phyloP scores from a whole-genome alignment of 768 basidiomycete species.

The Naganishia friedmannii region DNA sequence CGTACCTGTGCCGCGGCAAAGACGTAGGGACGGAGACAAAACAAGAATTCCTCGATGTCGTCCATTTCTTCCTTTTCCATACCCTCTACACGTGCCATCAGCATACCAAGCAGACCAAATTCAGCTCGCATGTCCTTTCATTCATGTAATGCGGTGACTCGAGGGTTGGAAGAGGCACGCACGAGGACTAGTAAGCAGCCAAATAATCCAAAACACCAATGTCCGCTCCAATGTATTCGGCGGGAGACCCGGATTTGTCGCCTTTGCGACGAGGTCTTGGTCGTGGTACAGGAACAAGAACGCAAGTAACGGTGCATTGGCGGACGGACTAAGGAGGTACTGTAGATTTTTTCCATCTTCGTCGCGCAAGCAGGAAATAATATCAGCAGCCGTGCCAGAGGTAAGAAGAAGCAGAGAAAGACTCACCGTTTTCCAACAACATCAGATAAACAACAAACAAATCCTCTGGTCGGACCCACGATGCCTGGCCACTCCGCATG shows the following conservation, averaged over 20 bases:
- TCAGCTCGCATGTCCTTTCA: background rate
- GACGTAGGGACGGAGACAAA: slow-evolving; percentile 54
- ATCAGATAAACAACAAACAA: slow-evolving; percentile 49
- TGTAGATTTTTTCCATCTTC: slow-evolving; percentile 48
- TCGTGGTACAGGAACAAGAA: slow-evolving; percentile 46
- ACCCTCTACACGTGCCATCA: slow-evolving; percentile 38
- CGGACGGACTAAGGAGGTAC: slow-evolving; percentile 39
- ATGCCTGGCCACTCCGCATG: slow-evolving; percentile 32
- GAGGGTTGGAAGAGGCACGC: slow-evolving; percentile 1
- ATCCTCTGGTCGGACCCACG: slow-evolving; percentile 37
- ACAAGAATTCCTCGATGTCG: slow-evolving; percentile 54
- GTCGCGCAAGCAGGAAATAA: background rate
- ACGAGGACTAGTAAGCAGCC: slow-evolving; percentile 40
- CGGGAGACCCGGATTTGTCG: slow-evolving; percentile 51
- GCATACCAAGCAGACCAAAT: too few species aligned
- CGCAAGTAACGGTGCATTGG: slow-evolving; percentile 36
- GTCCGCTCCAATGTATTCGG: slow-evolving; percentile 44
- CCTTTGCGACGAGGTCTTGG: slow-evolving; percentile 46
- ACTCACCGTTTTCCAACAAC: slow-evolving; percentile 51
- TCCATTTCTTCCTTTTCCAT: slow-evolving; percentile 72
- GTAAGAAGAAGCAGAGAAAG: background rate
- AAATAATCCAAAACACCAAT: slow-evolving; percentile 51
- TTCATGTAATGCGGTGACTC: too few species aligned
- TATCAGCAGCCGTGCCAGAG: background rate
- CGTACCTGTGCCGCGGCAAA: slow-evolving; percentile 52